Conservation (phyloP, 2,329 filamentous ascomycete genomes). For the Magnaporthales sp. region DNA sequence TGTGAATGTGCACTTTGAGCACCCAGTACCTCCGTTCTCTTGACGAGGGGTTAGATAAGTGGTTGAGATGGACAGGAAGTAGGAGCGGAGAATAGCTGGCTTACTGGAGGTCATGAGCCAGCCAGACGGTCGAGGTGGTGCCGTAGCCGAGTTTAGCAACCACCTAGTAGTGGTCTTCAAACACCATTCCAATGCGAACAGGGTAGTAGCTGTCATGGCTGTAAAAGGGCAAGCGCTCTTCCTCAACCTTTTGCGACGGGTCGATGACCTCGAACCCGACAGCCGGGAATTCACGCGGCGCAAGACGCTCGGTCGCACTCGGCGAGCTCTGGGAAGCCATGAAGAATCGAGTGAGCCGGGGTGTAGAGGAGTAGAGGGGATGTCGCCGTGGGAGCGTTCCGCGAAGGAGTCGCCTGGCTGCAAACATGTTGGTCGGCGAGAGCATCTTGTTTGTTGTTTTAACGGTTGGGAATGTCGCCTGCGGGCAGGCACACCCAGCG, state of each 20-base stretch:
- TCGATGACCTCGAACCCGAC: slow-evolving; percentile 9
- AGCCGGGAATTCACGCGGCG: slow-evolving; percentile 7
- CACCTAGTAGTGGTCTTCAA: slow-evolving; percentile 13
- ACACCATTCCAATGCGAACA: slow-evolving; percentile 12
- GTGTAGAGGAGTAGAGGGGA: no score
- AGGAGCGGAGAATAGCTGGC: neutral
- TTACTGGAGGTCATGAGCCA: slow-evolving; percentile 13
- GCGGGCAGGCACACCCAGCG: no score
- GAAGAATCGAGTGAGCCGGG: neutral
- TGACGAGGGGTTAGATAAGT: neutral
- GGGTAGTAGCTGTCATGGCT: slow-evolving; percentile 12
- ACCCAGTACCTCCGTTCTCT: slow-evolving; percentile 18
- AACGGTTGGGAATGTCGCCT: no score
- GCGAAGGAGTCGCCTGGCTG: no score
- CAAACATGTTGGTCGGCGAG: no score
- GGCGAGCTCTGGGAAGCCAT: neutral
- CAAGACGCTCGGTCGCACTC: neutral
- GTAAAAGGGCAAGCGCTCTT: slow-evolving; percentile 13
- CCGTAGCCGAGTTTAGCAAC: slow-evolving; percentile 17
- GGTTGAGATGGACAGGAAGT: neutral
- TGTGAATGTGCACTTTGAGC: slow-evolving; percentile 25
- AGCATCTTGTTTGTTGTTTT: no score
- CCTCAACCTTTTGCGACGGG: slow-evolving; percentile 20
- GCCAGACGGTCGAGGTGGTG: slow-evolving; percentile 14
- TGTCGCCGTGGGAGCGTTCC: no score